Conservation (phyloP, 345 rosid species). For the sweet orange (Citrus sinensis) region DNA sequence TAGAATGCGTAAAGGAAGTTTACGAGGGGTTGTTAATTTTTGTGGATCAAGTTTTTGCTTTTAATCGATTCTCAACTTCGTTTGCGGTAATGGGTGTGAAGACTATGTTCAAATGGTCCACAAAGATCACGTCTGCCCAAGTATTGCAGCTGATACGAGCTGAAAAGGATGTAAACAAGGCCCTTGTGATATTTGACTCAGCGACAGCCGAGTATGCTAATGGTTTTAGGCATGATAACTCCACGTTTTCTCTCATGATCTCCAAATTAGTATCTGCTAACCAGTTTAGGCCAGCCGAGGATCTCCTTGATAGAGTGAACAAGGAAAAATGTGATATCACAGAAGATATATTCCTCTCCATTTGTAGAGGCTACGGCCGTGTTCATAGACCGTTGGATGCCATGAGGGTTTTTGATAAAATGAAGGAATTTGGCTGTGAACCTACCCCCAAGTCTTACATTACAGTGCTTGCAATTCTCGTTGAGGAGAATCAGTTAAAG, state of each 20-base stretch:
- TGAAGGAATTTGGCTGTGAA: slow-evolving; percentile 62
- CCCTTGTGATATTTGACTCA: slow-evolving; percentile 55
- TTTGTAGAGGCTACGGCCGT: slow-evolving; percentile 77
- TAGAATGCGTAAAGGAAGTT: background rate
- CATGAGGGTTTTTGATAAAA: slow-evolving; percentile 59
- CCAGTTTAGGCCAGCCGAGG: slow-evolving; percentile 65
- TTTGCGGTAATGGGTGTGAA: slow-evolving; percentile 32
- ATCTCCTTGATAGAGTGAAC: slow-evolving; percentile 68
- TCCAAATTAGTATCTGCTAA: slow-evolving; percentile 65
- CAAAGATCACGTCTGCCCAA: slow-evolving; percentile 47
- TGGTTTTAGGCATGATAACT: slow-evolving; percentile 59
- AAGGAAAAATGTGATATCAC: slow-evolving; percentile 46
- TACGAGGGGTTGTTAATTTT: background rate
- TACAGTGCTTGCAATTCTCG: slow-evolving; percentile 62
- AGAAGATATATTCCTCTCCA: slow-evolving; percentile 58
- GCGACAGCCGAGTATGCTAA: slow-evolving; percentile 71
- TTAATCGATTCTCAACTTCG: background rate
- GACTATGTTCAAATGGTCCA: slow-evolving; percentile 57
- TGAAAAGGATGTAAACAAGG: slow-evolving; percentile 59
- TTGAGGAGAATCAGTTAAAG: slow-evolving; percentile 71
- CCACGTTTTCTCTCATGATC: slow-evolving; percentile 56
- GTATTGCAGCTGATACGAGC: slow-evolving; percentile 61
- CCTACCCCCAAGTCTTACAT: slow-evolving; percentile 56
- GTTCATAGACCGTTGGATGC: slow-evolving; percentile 75
- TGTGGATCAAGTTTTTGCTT: background rate